Evolutionary conservation across 306 rosid species (phyloP).

Genomic region (Cercis canadensis): DNA sequence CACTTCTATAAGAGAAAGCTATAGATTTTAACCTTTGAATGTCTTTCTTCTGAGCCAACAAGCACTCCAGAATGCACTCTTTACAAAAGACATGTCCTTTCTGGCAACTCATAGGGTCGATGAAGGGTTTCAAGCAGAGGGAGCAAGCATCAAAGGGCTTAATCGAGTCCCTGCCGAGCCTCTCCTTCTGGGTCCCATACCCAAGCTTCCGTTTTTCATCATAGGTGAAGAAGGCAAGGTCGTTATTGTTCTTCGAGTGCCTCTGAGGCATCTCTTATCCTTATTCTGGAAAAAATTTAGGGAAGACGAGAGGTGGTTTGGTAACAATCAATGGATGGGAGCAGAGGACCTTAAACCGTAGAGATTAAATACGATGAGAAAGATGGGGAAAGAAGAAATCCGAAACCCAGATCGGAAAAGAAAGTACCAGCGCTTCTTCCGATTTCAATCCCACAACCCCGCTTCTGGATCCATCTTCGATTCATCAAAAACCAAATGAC

Average conservation of each 20-base stretch:
- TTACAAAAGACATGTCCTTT: slow-evolving; percentile 93
- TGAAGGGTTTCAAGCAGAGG: slow-evolving; percentile 92
- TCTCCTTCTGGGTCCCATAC: slow-evolving; percentile 95
- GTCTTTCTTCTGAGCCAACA: slow-evolving; percentile 92
- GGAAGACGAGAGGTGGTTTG: background rate
- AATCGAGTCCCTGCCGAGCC: slow-evolving; percentile 88
- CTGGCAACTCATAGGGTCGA: slow-evolving; percentile 84
- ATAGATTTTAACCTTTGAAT: slow-evolving; percentile 70
- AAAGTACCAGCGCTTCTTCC: too few relatives aligned
- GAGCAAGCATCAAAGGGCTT: slow-evolving; percentile 95
- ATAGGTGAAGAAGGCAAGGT: slow-evolving; percentile 97
- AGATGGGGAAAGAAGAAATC: too few relatives aligned
- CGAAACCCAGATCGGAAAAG: too few relatives aligned
- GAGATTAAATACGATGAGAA: too few relatives aligned
- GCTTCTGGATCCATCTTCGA: too few relatives aligned
- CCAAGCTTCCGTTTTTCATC: slow-evolving; percentile 95
- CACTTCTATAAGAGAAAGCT: background rate
- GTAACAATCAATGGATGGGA: too few relatives aligned
- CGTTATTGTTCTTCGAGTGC: slow-evolving; percentile 98
- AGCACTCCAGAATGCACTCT: slow-evolving; percentile 88
- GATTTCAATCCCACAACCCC: too few relatives aligned
- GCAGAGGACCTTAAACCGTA: too few relatives aligned
- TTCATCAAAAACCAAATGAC: too few relatives aligned
- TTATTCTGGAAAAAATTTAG: background rate
- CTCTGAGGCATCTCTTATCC: slow-evolving; percentile 82